phyloP scores from a whole-genome alignment of 192 early-diverging fungal species.

The Cladochytrium replicatum region DNA sequence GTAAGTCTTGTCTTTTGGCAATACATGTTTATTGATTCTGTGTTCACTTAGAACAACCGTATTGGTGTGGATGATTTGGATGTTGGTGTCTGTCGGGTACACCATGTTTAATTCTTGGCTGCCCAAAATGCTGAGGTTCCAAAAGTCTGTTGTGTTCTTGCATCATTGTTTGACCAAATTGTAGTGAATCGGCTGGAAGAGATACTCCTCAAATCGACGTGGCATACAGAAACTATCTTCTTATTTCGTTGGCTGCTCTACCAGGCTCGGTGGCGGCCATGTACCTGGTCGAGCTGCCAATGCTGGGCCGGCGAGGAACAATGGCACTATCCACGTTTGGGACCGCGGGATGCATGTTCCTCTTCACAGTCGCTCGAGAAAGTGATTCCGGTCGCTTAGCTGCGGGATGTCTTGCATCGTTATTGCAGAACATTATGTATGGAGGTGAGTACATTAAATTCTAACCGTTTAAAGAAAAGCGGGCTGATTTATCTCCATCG shows the following conservation, averaged over 20 bases:
- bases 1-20: no score
- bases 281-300: conserved; percentile 59
- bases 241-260: conserved; percentile 65
- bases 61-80: conserved; percentile 71
- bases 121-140: conserved; percentile 53
- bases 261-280: conserved; percentile 65
- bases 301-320: conserved; percentile 64
- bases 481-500: no score
- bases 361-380: conserved; percentile 53
- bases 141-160: not conserved
- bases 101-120: conserved; percentile 86
- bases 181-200: no score
- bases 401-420: conserved; percentile 53
- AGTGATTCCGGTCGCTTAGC: conserved; percentile 45
- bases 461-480: no score
- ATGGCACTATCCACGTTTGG: conserved; percentile 70
- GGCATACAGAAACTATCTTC: conserved; percentile 63
- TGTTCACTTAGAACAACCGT: no score
- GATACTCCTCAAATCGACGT: conserved; percentile 31
- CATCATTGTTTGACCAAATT: no score
- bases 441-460: no score
- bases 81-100: conserved; percentile 61
- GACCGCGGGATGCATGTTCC: conserved; percentile 51
- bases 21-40: conserved; percentile 43
- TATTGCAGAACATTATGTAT: conserved; percentile 50